These are phyloP conservation scores for Phytopythium kandeliae DNA, from an alignment of 352 stramenopile species.

Conservation along the genomic window DNA sequence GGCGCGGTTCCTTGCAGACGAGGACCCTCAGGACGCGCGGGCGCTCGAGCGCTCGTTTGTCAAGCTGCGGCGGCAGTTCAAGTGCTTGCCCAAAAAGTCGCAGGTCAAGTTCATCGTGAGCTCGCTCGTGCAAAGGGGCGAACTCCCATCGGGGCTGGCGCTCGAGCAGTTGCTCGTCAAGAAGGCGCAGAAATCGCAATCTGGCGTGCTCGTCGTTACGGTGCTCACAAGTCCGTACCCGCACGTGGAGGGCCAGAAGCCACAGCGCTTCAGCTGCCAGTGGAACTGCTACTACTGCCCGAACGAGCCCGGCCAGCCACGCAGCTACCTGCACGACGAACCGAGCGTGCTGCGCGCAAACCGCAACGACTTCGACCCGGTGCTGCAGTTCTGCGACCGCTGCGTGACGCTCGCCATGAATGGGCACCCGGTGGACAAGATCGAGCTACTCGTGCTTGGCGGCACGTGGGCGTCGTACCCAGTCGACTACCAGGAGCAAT, in stretches of 20 bases:
- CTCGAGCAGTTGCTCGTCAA: constrained; percentile 84
- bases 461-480: constrained; percentile 93
- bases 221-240: constrained; percentile 91
- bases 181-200: constrained; percentile 88
- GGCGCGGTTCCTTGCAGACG: constrained; percentile 68
- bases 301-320: constrained; percentile 89
- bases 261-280: constrained; percentile 90
- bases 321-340: constrained; percentile 92
- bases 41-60: constrained; percentile 85
- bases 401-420: constrained; percentile 89
- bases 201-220: constrained; percentile 89
- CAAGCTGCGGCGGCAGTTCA: constrained; percentile 78
- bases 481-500: constrained; percentile 86
- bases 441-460: constrained; percentile 88
- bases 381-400: constrained; percentile 90
- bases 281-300: constrained; percentile 96
- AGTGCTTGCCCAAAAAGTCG: constrained; percentile 89
- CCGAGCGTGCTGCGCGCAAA: constrained; percentile 91
- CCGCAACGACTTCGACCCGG: constrained; percentile 88
- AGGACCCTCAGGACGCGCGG: constrained; percentile 66
- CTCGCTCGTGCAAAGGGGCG: constrained; percentile 62
- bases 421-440: constrained; percentile 91
- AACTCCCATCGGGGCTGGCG: constrained; percentile 33
- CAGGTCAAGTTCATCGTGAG: constrained; percentile 87
- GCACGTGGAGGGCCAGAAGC: constrained; percentile 64